phyloP scores from a whole-genome alignment of 2,329 filamentous ascomycete genomes.

The Knufia petricola region DNA sequence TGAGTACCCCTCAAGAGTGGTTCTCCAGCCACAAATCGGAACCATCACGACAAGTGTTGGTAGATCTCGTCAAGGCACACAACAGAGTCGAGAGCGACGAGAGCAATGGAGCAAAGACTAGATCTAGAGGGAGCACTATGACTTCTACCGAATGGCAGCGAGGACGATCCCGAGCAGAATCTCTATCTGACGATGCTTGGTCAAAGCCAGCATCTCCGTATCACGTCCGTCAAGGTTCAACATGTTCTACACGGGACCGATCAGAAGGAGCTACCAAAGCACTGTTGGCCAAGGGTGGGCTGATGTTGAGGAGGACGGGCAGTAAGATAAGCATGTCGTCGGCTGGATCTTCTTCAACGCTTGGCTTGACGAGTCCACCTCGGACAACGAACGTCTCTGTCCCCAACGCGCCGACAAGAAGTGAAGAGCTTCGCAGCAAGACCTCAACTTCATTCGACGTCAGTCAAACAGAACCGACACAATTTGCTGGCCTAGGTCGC shows the following conservation, averaged over 20 bases:
- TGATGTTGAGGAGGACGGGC: conserved; percentile 39
- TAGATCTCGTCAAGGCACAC: conserved; percentile 17
- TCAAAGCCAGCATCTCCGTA: not conserved
- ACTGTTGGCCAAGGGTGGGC: conserved; percentile 35
- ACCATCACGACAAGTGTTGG: conserved; percentile 16
- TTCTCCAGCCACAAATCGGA: conserved; percentile 16
- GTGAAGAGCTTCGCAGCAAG: conserved; percentile 15
- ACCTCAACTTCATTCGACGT: conserved; percentile 56
- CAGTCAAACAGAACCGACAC: conserved; percentile 48
- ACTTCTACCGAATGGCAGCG: conserved; percentile 10
- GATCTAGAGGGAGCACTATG: conserved; percentile 18
- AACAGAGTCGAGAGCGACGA: conserved; percentile 8
- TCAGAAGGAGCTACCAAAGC: conserved; percentile 28
- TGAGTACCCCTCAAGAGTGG: conserved; percentile 16
- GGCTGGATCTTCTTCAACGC: conserved; percentile 8
- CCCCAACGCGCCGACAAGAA: conserved; percentile 9
- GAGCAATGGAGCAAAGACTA: conserved; percentile 6
- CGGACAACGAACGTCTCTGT: conserved; percentile 6
- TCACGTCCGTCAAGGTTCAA: conserved; percentile 1
- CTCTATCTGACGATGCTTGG: not conserved
- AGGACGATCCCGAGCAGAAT: not conserved
- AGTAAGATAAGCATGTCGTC: conserved; percentile 38
- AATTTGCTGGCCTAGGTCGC: conserved; percentile 44
- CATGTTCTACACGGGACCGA: conserved; percentile 9
- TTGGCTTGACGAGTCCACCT: conserved; percentile 9